Base-by-base conservation (phyloP, 2,329 filamentous ascomycete species). In the Trichoderma koningii region DNA sequence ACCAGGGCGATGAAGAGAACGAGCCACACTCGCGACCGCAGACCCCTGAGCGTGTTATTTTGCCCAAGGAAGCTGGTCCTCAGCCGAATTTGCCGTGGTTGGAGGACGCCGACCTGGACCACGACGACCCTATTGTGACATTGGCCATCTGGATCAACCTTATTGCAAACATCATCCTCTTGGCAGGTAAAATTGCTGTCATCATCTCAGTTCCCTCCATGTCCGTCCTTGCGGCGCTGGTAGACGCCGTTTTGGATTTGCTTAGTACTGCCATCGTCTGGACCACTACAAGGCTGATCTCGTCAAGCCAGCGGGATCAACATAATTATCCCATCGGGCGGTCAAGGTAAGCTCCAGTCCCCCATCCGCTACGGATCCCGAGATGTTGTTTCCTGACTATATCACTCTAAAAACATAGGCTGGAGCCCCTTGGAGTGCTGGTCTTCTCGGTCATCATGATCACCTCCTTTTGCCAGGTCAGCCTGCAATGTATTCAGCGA, bases 401-500 rank as follows among this genome's bases (percentile, higher is more conserved):
- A 38, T 23, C 17, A 28, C 6, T 23, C 50, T 2, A 10, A 28
- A 61, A 30, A 6, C 28, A n/a, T 44, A 85, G 89, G 55, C 81
- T 95, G 52, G 91, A 94, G 72, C 91, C 91, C 1, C 83, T 95
- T 6, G 91, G 91, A 30, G 89, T 95, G 2, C 80, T 95, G 5
- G 87, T 94, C 63, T 95, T 94, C 77, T 90, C 89, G 17, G 85
- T 93, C 66, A 91, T 94, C 73, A 95, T 95, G 90, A 89, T 94
- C 68, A 93, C 89, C 0, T 91, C 89, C 0, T 94, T 95, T 77
- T 86, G 87, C 69, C 91, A 95, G 76, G 91, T 95, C 47, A 86
- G 83, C 44, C 80, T 93, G 14, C 81, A 92, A 76, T 91, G 89
- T 71, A 77, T 90, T 34, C 82, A 87, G 68, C 85, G 87, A 2